A percentile compares a stretch with the other conserved stretches of the same genome.
phyloP scores from a whole-genome alignment of 345 rosid species.

The Hibiscus mutabilis region DNA sequence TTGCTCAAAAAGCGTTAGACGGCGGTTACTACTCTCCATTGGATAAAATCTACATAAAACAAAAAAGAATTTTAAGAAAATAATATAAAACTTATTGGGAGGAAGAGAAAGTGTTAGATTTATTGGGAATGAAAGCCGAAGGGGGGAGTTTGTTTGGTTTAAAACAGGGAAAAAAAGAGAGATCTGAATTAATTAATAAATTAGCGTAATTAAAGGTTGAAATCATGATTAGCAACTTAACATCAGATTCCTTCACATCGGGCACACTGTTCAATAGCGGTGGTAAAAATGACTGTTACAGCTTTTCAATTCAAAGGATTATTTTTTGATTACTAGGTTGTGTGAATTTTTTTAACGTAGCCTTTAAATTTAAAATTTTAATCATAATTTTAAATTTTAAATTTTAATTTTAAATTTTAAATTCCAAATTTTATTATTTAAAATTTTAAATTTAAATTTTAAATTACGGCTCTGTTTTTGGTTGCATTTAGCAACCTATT shows the following conservation, averaged over 20 bases:
- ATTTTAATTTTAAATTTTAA: too few species aligned
- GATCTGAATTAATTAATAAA: background rate
- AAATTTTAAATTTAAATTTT: too few species aligned
- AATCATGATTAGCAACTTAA: background rate
- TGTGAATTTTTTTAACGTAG: too few species aligned
- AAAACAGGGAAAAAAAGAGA: background rate
- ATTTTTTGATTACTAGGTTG: too few species aligned
- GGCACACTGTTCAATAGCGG: background rate
- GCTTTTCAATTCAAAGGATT: background rate
- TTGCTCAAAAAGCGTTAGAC: slow-evolving; percentile 26
- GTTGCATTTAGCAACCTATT: too few species aligned
- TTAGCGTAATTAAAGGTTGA: background rate
- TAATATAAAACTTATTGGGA: background rate
- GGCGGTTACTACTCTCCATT: slow-evolving; percentile 23
- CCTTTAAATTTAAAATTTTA: too few species aligned
- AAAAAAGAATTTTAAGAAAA: background rate
- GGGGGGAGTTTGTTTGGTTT: background rate
- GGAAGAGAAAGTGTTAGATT: background rate
- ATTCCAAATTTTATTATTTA: too few species aligned
- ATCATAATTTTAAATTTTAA: too few species aligned
- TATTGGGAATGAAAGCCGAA: background rate
- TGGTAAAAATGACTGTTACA: background rate
- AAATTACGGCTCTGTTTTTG: too few species aligned
- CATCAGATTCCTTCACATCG: slow-evolving; percentile 1
- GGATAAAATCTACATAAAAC: background rate